Percentiles rank a stretch among this genome's conserved stretches.
phyloP scores from a whole-genome alignment of 805 yeast genomes.

The Lipomyces anomalus region DNA sequence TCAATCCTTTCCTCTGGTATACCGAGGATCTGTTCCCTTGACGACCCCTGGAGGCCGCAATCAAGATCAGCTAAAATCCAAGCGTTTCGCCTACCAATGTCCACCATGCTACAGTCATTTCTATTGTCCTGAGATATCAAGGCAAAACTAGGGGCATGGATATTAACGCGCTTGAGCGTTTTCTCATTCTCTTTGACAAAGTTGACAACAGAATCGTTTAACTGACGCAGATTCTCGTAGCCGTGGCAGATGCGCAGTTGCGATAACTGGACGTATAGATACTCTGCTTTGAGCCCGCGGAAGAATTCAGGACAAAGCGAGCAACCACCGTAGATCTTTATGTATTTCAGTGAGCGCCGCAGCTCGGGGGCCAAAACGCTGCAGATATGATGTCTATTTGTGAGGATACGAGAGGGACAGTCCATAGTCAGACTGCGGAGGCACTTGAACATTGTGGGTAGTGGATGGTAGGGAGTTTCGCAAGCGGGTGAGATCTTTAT shows the following conservation, averaged over 20 bases:
- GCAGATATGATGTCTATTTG: slow-evolving; percentile 23
- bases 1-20: slow-evolving; percentile 1
- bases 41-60: neutral
- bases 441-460: slow-evolving; percentile 17
- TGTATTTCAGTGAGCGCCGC: slow-evolving; percentile 7
- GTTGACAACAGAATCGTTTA: slow-evolving; percentile 12
- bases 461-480: slow-evolving; percentile 17
- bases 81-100: slow-evolving; percentile 16
- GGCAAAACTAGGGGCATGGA: slow-evolving; percentile 18
- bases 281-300: slow-evolving; percentile 10
- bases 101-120: slow-evolving; percentile 18
- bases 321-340: slow-evolving; percentile 19
- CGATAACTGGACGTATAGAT: slow-evolving; percentile 8
- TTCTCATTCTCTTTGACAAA: slow-evolving; percentile 4
- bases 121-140: slow-evolving; percentile 14
- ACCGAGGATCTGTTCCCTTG: slow-evolving; percentile 5
- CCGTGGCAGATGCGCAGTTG: slow-evolving; percentile 21
- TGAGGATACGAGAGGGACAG: slow-evolving; percentile 24
- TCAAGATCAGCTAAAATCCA: slow-evolving; percentile 21
- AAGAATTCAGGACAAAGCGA: slow-evolving; percentile 22
- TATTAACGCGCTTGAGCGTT: slow-evolving; percentile 6
- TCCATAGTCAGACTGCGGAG: slow-evolving; percentile 15
- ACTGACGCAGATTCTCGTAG: slow-evolving; percentile 15
- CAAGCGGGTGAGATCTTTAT: slow-evolving; percentile 22
- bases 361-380: slow-evolving; percentile 16